These are phyloP conservation scores for Podospora australis DNA, from an alignment of 495 filamentous ascomycete species.

Conservation along the genomic window DNA sequence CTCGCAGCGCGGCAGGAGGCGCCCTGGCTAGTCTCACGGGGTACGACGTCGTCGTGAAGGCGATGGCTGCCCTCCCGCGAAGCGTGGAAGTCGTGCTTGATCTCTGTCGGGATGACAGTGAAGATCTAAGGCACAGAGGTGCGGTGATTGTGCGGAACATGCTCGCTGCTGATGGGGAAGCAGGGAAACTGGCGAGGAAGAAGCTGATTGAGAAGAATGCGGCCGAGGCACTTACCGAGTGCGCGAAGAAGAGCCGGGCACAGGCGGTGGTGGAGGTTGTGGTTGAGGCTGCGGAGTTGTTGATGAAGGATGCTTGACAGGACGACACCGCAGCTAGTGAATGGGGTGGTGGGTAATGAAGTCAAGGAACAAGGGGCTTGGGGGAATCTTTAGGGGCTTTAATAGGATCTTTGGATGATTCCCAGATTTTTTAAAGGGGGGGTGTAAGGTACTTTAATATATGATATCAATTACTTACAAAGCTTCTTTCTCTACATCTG, in stretches of 20 bases:
- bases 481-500: no score
- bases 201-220: constrained; percentile 44
- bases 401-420: no score
- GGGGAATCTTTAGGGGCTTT: no score
- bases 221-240: constrained; percentile 54
- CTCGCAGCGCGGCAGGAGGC: constrained; percentile 78
- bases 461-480: no score
- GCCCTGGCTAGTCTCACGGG: constrained; percentile 78
- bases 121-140: constrained; percentile 70
- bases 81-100: constrained; percentile 65
- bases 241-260: constrained; percentile 56
- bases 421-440: no score
- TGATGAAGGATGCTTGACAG: constrained; percentile 43
- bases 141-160: constrained; percentile 68
- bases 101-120: constrained; percentile 68
- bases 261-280: constrained; percentile 58
- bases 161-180: constrained; percentile 43
- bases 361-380: no score
- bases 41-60: constrained; percentile 64
- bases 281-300: constrained; percentile 54
- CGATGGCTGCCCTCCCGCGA: constrained; percentile 58
- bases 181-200: constrained; percentile 43
- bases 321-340: no score
- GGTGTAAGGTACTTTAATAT: no score
- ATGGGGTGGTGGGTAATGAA: no score